phyloP scores from a whole-genome alignment of 371 early-diverging fungal genomes.

The Saksenaea oblongispora region DNA sequence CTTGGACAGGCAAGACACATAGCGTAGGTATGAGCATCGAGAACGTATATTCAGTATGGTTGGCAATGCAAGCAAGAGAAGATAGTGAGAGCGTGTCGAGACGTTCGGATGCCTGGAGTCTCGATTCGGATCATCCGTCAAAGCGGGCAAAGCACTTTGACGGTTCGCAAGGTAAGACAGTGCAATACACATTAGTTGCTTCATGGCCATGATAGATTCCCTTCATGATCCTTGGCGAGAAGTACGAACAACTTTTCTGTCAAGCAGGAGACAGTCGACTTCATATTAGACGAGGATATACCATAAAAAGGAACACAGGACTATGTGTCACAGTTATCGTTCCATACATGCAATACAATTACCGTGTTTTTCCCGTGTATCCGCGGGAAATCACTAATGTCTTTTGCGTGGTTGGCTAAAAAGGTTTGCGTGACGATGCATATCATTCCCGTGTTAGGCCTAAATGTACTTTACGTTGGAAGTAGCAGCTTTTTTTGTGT shows the following conservation, averaged over 20 bases:
- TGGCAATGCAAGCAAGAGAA: neutral
- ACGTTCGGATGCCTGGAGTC: neutral
- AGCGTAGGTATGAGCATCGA: neutral
- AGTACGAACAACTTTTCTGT: neutral
- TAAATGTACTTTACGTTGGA: no score
- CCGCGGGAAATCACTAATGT: no score
- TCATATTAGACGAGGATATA: neutral
- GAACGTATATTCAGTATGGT: neutral
- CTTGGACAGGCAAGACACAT: neutral
- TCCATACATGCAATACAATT: no score
- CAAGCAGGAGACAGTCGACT: neutral
- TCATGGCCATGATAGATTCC: neutral
- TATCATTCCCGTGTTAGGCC: no score
- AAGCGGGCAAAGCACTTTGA: neutral
- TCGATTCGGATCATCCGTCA: neutral
- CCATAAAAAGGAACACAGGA: neutral
- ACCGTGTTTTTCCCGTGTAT: no score
- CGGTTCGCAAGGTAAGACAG: neutral
- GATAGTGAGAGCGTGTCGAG: neutral
- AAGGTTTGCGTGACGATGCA: no score
- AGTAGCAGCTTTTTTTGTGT: no score
- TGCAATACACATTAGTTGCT: neutral
- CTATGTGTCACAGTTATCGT: no score
- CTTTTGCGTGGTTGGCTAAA: no score
- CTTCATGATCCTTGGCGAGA: neutral